Evolutionary conservation across 371 early-diverging fungal genomes (phyloP), one percentile per base, ranked within the genome.

Genomic region (Actinomortierella ambigua): DNA sequence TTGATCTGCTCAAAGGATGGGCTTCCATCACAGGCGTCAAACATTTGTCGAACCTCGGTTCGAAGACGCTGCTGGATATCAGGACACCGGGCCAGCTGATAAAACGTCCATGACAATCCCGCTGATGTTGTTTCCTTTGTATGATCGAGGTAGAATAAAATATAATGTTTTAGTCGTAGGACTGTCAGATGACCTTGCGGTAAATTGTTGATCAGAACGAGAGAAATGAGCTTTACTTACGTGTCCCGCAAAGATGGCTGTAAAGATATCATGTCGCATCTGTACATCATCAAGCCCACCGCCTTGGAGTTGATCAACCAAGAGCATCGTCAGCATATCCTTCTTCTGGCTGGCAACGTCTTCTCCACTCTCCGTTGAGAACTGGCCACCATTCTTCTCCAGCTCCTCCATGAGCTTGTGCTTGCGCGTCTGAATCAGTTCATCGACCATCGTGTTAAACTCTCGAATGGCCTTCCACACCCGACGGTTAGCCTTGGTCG

Each of bases 71-170:
- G 50, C 42, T 85, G 86, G n/a, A 81, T 46, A 9, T 70, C 56
- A 26, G 77, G 84, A 49, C 83, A 48, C 15, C 69, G 55, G 11
- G 83, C 83, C 1, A 85, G 64, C 27, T 82, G 65, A 75, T 81
- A 83, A 47, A 85, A 77, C n/a, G 79, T 75, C 84, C 86, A 85
- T 5, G 83, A 82, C 29, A 84, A 60, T 3, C 81, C 65, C 0
- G 81, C 82, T 28, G 82, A 80, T 0, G 86, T 84, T 2, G 86
- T 84, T 68, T 85, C 85, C 68, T 68, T 50, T 18, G 3, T 55
- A 27, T 28, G 1, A 3, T 18, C 14, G 1, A 51, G 3, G 18
- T 17, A 18, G 22, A 3, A 17, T 27, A 7, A 15, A 34, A 28
- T 28, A 27, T 14, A 14, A 34, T 6, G 4, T 24, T 51, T 14